Evolutionary conservation across 352 stramenopile genomes (phyloP), one percentile per base, ranked within the genome.

Genomic region (Globisporangium paddicum): DNA sequence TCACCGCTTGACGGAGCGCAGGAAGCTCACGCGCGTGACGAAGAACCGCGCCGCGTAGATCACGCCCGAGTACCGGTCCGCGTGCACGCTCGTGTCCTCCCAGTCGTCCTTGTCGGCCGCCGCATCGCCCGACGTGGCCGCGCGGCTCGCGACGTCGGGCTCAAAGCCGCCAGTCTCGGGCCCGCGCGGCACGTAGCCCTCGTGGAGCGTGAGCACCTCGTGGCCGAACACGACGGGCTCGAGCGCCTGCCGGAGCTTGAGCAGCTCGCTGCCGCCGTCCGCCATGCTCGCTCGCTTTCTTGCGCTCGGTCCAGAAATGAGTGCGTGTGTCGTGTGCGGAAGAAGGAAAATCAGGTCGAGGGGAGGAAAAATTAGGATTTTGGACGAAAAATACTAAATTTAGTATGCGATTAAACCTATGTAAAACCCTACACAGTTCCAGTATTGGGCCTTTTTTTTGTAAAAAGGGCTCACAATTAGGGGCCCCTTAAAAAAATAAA

Each of bases 41-140:
- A 93, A 93, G 71, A 93, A 95, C 9, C 86, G 81, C 34, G 82
- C 77, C 5, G 86, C 86, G 58, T 95, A 91, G 62, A 95, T 83
- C 19, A 95, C 79, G 47, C 86, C 86, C 2, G 86, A 69, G 60
- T 90, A 90, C n/a, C 86, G 78, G 49, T 93, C 91, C 5, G 58
- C 55, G 1, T 69, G 72, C 21, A 81, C 69, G 23, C 87, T 68
- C 1, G 81, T 62, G 18, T 72, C 64, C 25, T 88, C 78, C 62
- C 46, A 56, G 42, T 66, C 62, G 18, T 85, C 75, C 19, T 85
- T 73, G 14, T 63, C 69, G 30, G 55, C 62, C 11, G 41, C 57
- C 2, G 25, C 26, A 35, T 38, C 25, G 35, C 34, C 41, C n/a
- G 66, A 58, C 37, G 23, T 47, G 16, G 42, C 32, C 18, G n/a